phyloP scores from a whole-genome alignment of 139 green algal genomes.

The Chlamydomonas incerta region DNA sequence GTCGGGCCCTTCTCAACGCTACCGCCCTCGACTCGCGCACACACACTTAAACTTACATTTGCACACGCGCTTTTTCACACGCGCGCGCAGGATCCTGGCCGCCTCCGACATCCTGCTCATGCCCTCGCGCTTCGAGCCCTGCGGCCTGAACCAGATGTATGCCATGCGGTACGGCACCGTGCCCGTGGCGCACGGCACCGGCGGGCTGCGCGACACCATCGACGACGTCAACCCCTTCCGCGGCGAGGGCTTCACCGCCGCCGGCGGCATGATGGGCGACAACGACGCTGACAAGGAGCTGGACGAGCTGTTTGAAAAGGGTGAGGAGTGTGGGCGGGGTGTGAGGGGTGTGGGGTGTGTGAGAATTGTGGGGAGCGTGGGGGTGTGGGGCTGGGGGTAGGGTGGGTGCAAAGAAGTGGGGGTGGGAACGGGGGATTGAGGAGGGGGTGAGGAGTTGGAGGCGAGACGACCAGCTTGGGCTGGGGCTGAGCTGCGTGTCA shows the following conservation, averaged over 20 bases:
- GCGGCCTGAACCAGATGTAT: conserved; percentile 87
- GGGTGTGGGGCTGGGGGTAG: too few species aligned
- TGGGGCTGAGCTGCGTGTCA: too few species aligned
- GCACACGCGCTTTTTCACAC: too few species aligned
- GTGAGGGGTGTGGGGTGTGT: not conserved
- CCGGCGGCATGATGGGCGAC: not conserved
- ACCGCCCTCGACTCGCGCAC: too few species aligned
- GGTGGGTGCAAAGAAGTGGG: too few species aligned
- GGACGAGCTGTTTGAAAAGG: conserved; percentile 29
- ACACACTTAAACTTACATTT: too few species aligned
- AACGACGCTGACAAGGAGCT: not conserved
- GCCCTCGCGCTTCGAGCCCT: conserved; percentile 92
- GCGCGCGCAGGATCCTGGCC: conserved; percentile 71
- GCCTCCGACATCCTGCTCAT: conserved; percentile 91
- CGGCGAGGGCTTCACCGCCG: conserved; percentile 50
- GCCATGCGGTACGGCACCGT: conserved; percentile 86
- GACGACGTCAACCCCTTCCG: conserved; percentile 79
- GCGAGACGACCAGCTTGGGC: too few species aligned
- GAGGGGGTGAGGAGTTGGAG: too few species aligned
- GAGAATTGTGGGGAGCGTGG: not conserved
- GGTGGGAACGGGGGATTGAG: not conserved
- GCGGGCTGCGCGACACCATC: conserved; percentile 89
- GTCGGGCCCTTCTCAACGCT: too few species aligned
- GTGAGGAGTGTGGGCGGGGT: not conserved
- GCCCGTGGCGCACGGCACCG: conserved; percentile 86